Conservation (phyloP, 2,329 filamentous ascomycete genomes). For the Sordariomycetes sp. region DNA sequence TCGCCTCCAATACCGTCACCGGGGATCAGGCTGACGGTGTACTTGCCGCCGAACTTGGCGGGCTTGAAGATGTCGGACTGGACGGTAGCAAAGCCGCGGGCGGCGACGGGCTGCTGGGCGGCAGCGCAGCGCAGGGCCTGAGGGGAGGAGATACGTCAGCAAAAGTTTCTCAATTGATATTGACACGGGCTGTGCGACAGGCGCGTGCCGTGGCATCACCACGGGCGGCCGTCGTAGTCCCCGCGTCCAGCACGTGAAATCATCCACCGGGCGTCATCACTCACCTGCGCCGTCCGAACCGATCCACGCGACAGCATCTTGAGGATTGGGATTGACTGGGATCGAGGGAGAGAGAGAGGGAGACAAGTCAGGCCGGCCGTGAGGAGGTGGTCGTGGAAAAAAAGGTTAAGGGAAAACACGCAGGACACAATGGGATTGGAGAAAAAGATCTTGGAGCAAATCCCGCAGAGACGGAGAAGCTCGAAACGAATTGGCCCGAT, state of each 20-base stretch:
- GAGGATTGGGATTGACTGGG: conserved; percentile 7
- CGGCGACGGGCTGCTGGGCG: conserved; percentile 31
- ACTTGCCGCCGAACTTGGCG: conserved; percentile 98
- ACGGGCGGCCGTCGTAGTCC: background rate
- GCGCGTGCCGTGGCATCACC: background rate
- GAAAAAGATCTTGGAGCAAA: conserved; percentile 6
- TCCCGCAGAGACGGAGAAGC: no score
- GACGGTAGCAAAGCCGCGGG: conserved; percentile 66
- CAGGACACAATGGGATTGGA: conserved; percentile 9
- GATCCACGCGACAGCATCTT: conserved; percentile 53
- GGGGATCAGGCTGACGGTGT: conserved; percentile 96
- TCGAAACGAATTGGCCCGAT: no score
- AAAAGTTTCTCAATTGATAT: conserved; percentile 3
- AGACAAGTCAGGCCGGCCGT: background rate
- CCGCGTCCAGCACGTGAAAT: conserved; percentile 1
- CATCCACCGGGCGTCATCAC: conserved; percentile 17
- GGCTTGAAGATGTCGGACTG: conserved; percentile 98
- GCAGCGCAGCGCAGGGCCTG: conserved; percentile 46
- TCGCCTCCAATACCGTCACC: conserved; percentile 98
- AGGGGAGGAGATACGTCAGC: conserved; percentile 2
- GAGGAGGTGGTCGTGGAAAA: conserved; percentile 1
- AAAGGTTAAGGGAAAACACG: conserved; percentile 1
- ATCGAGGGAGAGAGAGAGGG: conserved; percentile 3
- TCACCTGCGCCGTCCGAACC: conserved; percentile 47
- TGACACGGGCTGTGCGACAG: no score